Percentiles rank a stretch among this genome's conserved stretches.
These are phyloP conservation scores for Centella asiatica DNA, from an alignment of 129 eudicot species.

Conservation along the genomic window DNA sequence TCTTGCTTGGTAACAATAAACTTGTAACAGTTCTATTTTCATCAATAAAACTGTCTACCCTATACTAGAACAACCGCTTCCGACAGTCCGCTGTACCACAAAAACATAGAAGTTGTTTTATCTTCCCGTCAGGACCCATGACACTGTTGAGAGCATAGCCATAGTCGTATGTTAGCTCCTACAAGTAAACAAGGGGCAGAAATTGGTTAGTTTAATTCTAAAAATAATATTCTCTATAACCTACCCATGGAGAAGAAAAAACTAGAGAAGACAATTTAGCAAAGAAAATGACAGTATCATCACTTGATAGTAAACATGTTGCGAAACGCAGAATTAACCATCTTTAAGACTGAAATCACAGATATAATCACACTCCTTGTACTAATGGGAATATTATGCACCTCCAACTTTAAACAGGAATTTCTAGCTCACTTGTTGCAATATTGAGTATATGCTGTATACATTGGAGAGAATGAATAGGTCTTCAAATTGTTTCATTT, in stretches of 20 bases:
- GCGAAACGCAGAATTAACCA: too few species aligned
- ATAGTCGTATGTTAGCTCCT: conserved; percentile 84
- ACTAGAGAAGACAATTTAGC: background rate
- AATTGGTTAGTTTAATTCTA: background rate
- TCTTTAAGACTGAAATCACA: too few species aligned
- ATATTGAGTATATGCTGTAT: too few species aligned
- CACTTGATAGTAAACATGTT: background rate
- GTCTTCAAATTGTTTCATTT: too few species aligned
- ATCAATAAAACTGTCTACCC: background rate
- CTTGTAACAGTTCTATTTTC: background rate
- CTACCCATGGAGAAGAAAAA: background rate
- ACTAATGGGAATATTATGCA: too few species aligned
- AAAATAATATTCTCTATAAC: background rate
- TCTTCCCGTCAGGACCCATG: conserved; percentile 58
- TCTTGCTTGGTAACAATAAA: background rate
- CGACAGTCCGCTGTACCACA: conserved; percentile 82
- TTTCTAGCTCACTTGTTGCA: background rate
- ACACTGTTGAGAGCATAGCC: conserved; percentile 76
- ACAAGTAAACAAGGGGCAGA: conserved; percentile 11
- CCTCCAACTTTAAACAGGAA: too few species aligned
- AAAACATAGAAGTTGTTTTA: conserved; percentile 48
- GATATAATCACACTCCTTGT: too few species aligned
- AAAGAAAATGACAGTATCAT: background rate
- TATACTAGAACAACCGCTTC: conserved; percentile 50
- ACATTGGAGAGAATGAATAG: too few species aligned